Evolutionary conservation across 306 rosid genomes (phyloP).

Genomic region (Prunus dulcis): DNA sequence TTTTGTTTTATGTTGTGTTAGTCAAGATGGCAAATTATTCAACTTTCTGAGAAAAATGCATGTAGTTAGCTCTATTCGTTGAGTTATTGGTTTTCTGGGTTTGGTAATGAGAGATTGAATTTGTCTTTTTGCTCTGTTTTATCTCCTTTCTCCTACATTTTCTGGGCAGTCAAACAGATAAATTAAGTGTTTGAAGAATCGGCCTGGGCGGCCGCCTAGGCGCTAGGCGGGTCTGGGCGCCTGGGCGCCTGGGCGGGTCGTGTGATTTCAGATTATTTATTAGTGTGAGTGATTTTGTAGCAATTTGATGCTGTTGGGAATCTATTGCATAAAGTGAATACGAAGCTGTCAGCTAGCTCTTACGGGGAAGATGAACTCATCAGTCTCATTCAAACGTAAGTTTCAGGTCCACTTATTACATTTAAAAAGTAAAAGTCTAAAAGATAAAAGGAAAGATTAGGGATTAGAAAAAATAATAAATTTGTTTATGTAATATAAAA

Average conservation of each 20-base stretch:
- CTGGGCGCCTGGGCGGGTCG: too few relatives aligned
- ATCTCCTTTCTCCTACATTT: not conserved
- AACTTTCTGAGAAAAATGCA: not conserved
- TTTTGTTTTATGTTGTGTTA: not conserved
- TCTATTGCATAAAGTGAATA: conserved; percentile 62
- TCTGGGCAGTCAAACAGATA: not conserved
- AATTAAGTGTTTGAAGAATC: not conserved
- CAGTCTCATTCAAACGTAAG: conserved; percentile 94
- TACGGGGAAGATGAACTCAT: conserved; percentile 93
- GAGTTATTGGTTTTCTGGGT: conserved; percentile 4
- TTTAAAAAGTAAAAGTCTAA: not conserved
- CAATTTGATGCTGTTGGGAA: conserved; percentile 88
- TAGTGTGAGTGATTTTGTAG: conserved; percentile 24
- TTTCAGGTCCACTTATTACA: not conserved
- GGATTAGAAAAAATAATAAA: not conserved
- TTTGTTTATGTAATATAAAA: not conserved
- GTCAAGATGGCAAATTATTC: not conserved
- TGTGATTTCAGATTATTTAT: not conserved
- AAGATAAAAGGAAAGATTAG: not conserved
- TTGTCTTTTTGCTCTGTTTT: not conserved
- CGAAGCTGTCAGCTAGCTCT: conserved; percentile 83
- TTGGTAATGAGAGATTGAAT: not conserved
- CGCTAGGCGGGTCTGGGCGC: too few relatives aligned
- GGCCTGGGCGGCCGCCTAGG: too few relatives aligned
- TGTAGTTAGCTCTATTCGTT: not conserved